Base-by-base conservation (phyloP, 108 stramenopile species). In the Nannochloropsis gaditana region DNA sequence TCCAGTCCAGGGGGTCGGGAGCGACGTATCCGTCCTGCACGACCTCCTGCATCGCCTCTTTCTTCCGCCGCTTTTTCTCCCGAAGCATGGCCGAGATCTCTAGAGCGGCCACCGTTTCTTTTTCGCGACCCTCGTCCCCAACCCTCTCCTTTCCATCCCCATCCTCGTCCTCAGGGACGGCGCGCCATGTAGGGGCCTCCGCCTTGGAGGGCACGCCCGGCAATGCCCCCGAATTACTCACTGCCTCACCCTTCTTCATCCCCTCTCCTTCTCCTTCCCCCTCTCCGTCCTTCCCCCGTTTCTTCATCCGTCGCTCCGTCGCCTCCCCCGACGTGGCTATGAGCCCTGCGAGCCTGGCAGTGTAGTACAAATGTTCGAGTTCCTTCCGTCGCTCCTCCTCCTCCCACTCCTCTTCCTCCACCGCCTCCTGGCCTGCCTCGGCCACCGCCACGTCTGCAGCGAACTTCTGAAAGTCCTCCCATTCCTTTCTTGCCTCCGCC, bases 11-110 rank as follows among this genome's bases (percentile, higher is more conserved):
- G 43, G 88, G 88, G 80, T 89, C 80, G 43, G 85, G 47, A 21
- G 88, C 85, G 43, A 89, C 85, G 50, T 89, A 89, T 5, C 85
- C 88, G n/a, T 85, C 85, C 43, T 81, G 73, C 43, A 86, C 85
- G n/a, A 85, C 88, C 44, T 85, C 88, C 21, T 85, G 82, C 50
- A 45, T 41, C 83, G 44, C 88, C 83, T 80, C 47, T 19, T 85
- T 89, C 45, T 82, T 85, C 88, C 85, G 82, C n/a, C 82, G 45
- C 80, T 83, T 85, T 15, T 85, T 82, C 15, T 47, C 80, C 59
- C 80, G 50, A 9, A 89, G 88, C 88, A 89, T 89, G 47, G 79
- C 47, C n/a, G 85, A 83, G 73, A 89, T 85, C 45, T 89, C 88
- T 21, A 50, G 47, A 21, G 88, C 85, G 45, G 88, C 88, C 43